These are phyloP conservation scores for Ettlia oleoabundans DNA, from an alignment of 139 green algal genomes.

Conservation along the genomic window DNA sequence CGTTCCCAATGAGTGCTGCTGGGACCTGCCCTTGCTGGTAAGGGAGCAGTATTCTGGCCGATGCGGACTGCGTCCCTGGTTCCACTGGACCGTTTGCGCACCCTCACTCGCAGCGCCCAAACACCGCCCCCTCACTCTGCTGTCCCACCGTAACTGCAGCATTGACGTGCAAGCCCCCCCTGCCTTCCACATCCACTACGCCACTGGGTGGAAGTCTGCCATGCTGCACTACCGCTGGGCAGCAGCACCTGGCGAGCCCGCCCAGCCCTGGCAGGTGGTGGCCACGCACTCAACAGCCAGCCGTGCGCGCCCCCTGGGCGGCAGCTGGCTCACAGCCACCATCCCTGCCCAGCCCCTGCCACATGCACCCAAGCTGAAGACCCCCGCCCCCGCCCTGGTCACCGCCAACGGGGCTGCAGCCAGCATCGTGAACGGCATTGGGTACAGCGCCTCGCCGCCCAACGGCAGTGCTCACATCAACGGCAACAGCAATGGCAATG, in stretches of 20 bases:
- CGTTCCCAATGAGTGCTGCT: too few species aligned
- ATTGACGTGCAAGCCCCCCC: slow-evolving; percentile 42
- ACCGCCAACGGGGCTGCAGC: background rate
- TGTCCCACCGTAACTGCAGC: slow-evolving; percentile 10
- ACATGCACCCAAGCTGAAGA: background rate
- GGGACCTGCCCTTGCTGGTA: too few species aligned
- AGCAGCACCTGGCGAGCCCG: background rate
- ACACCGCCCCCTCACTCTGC: background rate
- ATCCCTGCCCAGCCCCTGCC: slow-evolving; percentile 18
- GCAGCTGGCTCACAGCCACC: slow-evolving; percentile 52
- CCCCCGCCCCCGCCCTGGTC: background rate
- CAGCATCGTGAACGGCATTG: background rate
- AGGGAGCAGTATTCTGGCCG: too few species aligned
- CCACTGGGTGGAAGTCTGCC: slow-evolving; percentile 60
- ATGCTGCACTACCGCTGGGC: slow-evolving; percentile 40
- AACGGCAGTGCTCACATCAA: background rate
- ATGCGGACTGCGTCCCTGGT: too few species aligned
- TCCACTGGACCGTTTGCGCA: background rate
- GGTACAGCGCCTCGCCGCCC: background rate
- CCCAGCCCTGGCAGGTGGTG: slow-evolving; percentile 14
- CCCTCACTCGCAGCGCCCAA: background rate
- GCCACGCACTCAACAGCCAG: slow-evolving; percentile 52
- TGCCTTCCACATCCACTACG: slow-evolving; percentile 66
- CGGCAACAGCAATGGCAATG: background rate
- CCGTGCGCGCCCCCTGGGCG: slow-evolving; percentile 42